Evolutionary conservation across 1,284 basidiomycete genomes (phyloP).

Genomic region (Cutaneotrichosporon sp.): DNA sequence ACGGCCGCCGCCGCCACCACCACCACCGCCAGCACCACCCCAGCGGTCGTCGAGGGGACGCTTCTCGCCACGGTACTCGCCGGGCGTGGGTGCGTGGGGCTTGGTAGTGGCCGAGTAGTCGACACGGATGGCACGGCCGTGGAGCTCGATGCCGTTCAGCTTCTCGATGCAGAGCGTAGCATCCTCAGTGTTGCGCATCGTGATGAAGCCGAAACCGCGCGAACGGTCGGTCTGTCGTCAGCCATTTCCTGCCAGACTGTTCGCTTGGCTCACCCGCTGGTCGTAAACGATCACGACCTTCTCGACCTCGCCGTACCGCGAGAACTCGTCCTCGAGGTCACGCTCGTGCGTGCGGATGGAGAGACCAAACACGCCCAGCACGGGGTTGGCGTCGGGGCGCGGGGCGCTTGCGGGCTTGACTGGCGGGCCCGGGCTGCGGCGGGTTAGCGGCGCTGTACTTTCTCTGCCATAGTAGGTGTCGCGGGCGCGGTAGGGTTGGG

Average conservation of each 20-base stretch:
- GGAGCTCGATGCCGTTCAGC: constrained; percentile 87
- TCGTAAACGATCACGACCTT: constrained; percentile 99
- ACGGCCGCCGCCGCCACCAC: constrained; percentile 43
- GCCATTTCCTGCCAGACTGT: not conserved
- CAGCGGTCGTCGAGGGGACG: constrained; percentile 54
- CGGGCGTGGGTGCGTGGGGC: constrained; percentile 91
- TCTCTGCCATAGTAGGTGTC: not conserved
- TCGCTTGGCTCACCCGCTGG: constrained; percentile 65
- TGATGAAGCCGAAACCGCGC: constrained; percentile 95
- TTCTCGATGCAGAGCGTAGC: constrained; percentile 81
- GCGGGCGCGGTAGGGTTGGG: not conserved
- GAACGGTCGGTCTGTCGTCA: constrained; percentile 77
- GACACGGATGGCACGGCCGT: constrained; percentile 91
- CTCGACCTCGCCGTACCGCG: constrained; percentile 79
- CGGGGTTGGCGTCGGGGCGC: constrained; percentile 69
- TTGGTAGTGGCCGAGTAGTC: constrained; percentile 92
- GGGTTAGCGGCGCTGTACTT: not conserved
- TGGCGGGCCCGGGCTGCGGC: constrained; percentile 11
- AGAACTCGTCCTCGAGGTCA: constrained; percentile 91
- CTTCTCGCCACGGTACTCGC: constrained; percentile 93
- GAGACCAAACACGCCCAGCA: constrained; percentile 92
- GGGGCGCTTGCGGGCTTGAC: constrained; percentile 26
- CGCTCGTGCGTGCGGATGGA: constrained; percentile 90
- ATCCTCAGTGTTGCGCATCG: constrained; percentile 81
- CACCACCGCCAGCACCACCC: constrained; percentile 37